These are phyloP conservation scores for Inonotus obliquus DNA, from an alignment of 1,284 basidiomycete genomes.

Conservation along the genomic window DNA sequence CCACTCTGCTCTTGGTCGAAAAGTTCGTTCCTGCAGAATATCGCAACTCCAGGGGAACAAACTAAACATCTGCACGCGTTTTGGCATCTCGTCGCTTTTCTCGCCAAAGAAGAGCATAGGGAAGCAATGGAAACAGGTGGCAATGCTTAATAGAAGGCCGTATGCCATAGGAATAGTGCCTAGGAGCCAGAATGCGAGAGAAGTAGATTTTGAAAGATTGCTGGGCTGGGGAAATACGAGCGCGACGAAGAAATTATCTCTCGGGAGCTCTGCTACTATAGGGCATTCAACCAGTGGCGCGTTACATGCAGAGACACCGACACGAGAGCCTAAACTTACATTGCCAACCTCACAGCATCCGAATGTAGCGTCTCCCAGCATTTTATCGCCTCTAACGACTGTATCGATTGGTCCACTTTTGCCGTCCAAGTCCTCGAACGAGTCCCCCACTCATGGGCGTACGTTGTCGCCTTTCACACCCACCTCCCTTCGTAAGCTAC, in stretches of 20 bases:
- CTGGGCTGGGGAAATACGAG: conserved; percentile 44
- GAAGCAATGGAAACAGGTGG: conserved; percentile 70
- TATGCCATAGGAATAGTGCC: conserved; percentile 69
- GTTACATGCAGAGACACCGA: conserved; percentile 4
- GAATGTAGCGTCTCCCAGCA: neutral
- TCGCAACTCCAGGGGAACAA: conserved; percentile 53
- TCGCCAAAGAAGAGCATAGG: conserved; percentile 27
- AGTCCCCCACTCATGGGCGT: neutral
- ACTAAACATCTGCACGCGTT: conserved; percentile 29
- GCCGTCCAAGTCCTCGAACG: neutral
- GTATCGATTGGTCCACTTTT: neutral
- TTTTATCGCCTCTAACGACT: neutral
- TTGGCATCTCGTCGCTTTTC: conserved; percentile 33
- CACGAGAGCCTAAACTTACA: neutral
- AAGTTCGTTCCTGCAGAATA: conserved; percentile 87
- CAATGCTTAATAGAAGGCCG: conserved; percentile 73
- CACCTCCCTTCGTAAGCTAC: conserved; percentile 3
- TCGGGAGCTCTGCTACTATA: conserved; percentile 28
- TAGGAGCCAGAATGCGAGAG: conserved; percentile 48
- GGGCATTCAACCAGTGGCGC: conserved; percentile 2
- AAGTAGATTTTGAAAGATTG: conserved; percentile 78
- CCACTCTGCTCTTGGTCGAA: conserved; percentile 75
- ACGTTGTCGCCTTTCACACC: conserved; percentile 16
- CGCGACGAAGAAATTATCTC: conserved; percentile 55
- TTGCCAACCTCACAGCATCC: neutral